A percentile compares a stretch with the other conserved stretches of the same genome.
Evolutionary conservation across 1,284 basidiomycete species (phyloP).

Genomic region (Amylostereum areolatum): DNA sequence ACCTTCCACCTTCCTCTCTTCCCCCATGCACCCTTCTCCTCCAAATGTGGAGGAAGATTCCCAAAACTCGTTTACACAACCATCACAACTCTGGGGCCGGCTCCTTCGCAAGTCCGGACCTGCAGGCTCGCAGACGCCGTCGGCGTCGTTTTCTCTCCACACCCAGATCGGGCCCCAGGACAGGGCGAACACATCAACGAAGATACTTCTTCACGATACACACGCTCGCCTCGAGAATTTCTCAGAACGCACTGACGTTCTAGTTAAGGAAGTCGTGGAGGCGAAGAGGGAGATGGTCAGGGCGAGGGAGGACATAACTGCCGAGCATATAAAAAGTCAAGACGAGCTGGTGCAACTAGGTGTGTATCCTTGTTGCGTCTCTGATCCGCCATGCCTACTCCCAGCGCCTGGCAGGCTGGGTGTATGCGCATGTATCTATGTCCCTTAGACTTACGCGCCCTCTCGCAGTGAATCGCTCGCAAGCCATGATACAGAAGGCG

Average conservation of each 20-base stretch:
- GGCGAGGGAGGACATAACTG: constrained; percentile 22
- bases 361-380: constrained; percentile 10
- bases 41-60: too few species aligned
- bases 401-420: not conserved
- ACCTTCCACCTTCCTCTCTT: too few species aligned
- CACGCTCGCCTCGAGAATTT: constrained; percentile 60
- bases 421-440: constrained; percentile 12
- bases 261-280: constrained; percentile 21
- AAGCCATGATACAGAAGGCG: constrained; percentile 50
- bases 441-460: not conserved
- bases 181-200: constrained; percentile 57
- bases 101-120: constrained; percentile 18
- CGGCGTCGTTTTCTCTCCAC: constrained; percentile 3
- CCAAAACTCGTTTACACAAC: too few species aligned
- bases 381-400: not conserved
- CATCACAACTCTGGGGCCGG: constrained; percentile 22
- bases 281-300: constrained; percentile 22
- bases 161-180: constrained; percentile 46
- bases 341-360: constrained; percentile 30
- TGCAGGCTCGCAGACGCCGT: constrained; percentile 5
- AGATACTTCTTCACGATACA: constrained; percentile 63
- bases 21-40: too few species aligned
- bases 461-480: constrained; percentile 49
- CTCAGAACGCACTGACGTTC: constrained; percentile 36
- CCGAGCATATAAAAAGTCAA: constrained; percentile 23